Percentiles rank a stretch among this genome's conserved stretches.
Evolutionary conservation across 257 asterid species (phyloP).

Genomic region (Ilex asprella): DNA sequence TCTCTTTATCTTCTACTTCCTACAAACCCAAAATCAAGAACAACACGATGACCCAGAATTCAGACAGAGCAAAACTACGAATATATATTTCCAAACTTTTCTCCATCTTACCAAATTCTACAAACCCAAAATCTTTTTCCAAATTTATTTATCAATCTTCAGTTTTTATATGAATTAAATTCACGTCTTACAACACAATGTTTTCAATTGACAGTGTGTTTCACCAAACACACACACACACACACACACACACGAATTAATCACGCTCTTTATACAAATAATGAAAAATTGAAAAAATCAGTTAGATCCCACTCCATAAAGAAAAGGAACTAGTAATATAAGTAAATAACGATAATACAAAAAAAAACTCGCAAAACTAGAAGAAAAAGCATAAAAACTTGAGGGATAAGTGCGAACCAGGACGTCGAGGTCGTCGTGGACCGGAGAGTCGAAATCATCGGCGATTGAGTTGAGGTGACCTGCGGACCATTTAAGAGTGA

Average conservation of each 20-base stretch:
- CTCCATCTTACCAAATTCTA: too few species aligned
- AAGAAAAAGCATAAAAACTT: not conserved
- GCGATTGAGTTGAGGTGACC: conserved; percentile 46
- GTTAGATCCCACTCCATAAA: too few species aligned
- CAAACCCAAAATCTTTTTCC: too few species aligned
- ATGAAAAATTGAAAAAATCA: not conserved
- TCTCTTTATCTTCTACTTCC: conserved; percentile 92
- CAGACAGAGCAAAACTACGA: not conserved
- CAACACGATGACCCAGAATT: not conserved
- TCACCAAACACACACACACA: too few species aligned
- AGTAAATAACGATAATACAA: not conserved
- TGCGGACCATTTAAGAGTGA: conserved; percentile 75
- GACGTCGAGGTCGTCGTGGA: conserved; percentile 70
- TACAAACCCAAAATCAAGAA: conserved; percentile 10
- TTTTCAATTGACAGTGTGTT: too few species aligned
- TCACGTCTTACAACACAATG: too few species aligned
- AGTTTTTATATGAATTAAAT: too few species aligned
- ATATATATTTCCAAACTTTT: too few species aligned
- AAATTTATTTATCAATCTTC: too few species aligned
- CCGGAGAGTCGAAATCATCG: conserved; percentile 39
- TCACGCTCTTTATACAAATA: too few species aligned
- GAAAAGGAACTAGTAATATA: too few species aligned
- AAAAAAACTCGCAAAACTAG: not conserved
- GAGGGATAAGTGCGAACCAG: conserved; percentile 34
- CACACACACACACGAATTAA: too few species aligned